Base-by-base conservation (phyloP, 2,329 filamentous ascomycete species). In the Ceratocystis colombiana region DNA sequence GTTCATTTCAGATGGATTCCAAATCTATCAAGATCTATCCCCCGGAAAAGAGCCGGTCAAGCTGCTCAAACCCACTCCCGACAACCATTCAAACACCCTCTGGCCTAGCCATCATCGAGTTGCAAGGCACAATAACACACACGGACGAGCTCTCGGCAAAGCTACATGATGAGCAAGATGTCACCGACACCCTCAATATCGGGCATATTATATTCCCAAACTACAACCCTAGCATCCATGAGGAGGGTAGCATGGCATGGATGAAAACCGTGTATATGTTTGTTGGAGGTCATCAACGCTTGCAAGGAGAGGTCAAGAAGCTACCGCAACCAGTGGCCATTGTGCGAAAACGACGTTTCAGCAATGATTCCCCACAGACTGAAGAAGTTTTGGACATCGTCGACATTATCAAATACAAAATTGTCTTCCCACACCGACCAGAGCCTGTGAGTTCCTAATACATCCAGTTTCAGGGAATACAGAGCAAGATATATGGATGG, bases 191-290 rank as follows among this genome's bases (percentile, higher is more conserved):
- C 64, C 83, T 84, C 1, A 76, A 79, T 30, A 80, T 96, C 69
- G 91, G 91, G 41, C 85, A 84, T 66, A 80, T 96, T 37, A 82
- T 88, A 41, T 96, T 96, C 71, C 90, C 90, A 1, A 82, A 89
- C 71, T 90, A 92, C 73, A 79, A 83, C 64, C 76, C 83, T 7
- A 77, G 82, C 33, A 71, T 73, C 2, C 71, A 76, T 66, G 78
- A 78, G 59, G 71, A 74, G 0, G 78, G 78, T 17, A 82, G 84
- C 71, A 86, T 84, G 0, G 82, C 82, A 8, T 96, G 92, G 92
- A 96, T 93, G 89, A 95, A 91, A 76, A 82, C 84, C 45, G 90
- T 93, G 33, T 89, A 96, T 73, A 78, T 97, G 62, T 96, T 93
- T 73, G 83, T 97, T 3, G 94, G 93, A 5, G 84, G 87, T 72